phyloP scores from a whole-genome alignment of 371 early-diverging fungal species.

The Basidiobolus meristosporus region DNA sequence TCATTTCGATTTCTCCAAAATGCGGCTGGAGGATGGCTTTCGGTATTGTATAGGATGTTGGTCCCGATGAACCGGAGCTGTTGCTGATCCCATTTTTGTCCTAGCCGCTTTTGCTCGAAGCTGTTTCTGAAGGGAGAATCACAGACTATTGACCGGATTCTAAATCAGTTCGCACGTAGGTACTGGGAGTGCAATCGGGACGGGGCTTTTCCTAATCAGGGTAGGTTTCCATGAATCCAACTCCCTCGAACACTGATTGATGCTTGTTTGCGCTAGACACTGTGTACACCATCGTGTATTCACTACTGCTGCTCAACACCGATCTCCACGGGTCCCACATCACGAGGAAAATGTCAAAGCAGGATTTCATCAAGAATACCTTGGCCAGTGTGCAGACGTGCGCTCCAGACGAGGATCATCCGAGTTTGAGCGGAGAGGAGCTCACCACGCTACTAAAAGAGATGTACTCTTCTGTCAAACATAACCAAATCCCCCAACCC shows the following conservation, averaged over 20 bases:
- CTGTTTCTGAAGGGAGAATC: conserved; percentile 77
- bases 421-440: conserved; percentile 5
- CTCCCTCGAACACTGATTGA: background rate
- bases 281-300: conserved; percentile 72
- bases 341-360: conserved; percentile 31
- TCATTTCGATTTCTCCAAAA: too few species aligned
- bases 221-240: conserved; percentile 5
- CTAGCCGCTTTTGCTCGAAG: conserved; percentile 40
- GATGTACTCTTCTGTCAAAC: conserved; percentile 53
- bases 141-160: conserved; percentile 76
- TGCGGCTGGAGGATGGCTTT: too few species aligned
- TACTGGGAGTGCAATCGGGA: conserved; percentile 67
- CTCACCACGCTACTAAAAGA: conserved; percentile 21
- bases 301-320: conserved; percentile 75
- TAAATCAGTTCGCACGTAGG: conserved; percentile 56
- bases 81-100: too few species aligned
- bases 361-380: conserved; percentile 36
- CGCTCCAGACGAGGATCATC: conserved; percentile 3
- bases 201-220: conserved; percentile 22
- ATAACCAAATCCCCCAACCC: conserved; percentile 54
- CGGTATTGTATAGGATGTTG: too few species aligned
- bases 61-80: too few species aligned
- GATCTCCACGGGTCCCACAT: conserved; percentile 74
- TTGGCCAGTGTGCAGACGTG: conserved; percentile 24
- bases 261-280: conserved; percentile 19